Evolutionary conservation across 2,329 filamentous ascomycete genomes (phyloP).

Genomic region (Aspergillus versicolor): DNA sequence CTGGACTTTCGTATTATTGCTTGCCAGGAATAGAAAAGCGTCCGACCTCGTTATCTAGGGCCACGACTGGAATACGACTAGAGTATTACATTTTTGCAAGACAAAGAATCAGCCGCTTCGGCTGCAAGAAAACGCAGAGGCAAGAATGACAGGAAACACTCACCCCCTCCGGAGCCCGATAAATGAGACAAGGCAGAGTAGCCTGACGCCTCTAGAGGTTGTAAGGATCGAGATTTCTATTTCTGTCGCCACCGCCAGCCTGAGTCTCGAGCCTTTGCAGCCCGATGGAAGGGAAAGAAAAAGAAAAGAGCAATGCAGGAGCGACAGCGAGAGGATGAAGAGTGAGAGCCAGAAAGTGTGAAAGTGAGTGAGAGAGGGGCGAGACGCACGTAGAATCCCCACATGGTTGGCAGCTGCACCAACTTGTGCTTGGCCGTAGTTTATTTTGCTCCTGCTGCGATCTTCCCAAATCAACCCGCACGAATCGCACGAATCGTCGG

Average conservation of each 20-base stretch:
- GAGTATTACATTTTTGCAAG: not conserved
- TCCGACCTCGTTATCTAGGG: not conserved
- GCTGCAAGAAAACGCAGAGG: conserved; percentile 7
- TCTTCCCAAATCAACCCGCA: conserved; percentile 2
- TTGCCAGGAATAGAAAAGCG: not conserved
- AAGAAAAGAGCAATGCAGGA: conserved; percentile 1
- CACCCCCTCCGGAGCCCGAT: not conserved
- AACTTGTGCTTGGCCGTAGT: conserved; percentile 9
- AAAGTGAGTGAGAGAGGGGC: not conserved
- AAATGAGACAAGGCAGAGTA: conserved; percentile 3
- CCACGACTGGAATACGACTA: not conserved
- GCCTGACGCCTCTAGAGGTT: not conserved
- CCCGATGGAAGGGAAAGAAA: not conserved
- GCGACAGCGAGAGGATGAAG: not conserved
- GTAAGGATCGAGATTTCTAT: conserved; percentile 1
- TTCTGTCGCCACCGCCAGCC: not conserved
- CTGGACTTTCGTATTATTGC: not conserved
- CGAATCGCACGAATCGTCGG: conserved; percentile 3
- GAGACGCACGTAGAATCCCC: not conserved
- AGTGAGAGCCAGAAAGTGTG: not conserved
- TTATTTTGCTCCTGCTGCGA: not conserved
- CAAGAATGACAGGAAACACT: not conserved
- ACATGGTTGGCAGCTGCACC: conserved; percentile 11
- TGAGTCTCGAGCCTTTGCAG: not conserved
- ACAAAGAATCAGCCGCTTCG: conserved; percentile 1